phyloP scores from a whole-genome alignment of 768 basidiomycete genomes.

The Kwoniella sp. region DNA sequence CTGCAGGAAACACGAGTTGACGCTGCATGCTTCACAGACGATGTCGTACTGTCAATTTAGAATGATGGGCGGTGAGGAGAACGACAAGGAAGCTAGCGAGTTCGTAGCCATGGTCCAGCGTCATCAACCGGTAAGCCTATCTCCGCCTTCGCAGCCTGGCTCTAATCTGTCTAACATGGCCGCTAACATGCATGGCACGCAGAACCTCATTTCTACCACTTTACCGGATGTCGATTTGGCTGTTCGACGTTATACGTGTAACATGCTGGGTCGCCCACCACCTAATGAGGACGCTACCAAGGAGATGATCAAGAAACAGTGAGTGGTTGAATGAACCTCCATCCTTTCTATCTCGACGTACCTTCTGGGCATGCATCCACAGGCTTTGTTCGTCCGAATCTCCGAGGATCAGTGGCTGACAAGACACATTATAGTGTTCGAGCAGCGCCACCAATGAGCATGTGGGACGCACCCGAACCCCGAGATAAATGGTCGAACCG shows the following conservation, averaged over 20 bases:
- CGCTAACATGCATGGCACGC: background rate
- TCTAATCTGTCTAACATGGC: background rate
- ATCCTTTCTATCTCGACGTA: background rate
- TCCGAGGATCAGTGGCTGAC: background rate
- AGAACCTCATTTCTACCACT: constrained; percentile 60
- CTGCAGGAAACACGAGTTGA: background rate
- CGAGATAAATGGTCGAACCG: constrained; percentile 39
- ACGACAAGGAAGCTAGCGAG: constrained; percentile 62
- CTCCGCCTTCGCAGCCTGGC: constrained; percentile 26
- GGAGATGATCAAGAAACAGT: constrained; percentile 49
- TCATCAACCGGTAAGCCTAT: constrained; percentile 58
- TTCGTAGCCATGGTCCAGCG: constrained; percentile 63
- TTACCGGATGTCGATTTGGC: constrained; percentile 59
- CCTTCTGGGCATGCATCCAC: too few species aligned
- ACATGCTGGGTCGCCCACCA: constrained; percentile 60
- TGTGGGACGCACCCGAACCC: constrained; percentile 45
- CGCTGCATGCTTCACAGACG: constrained; percentile 31
- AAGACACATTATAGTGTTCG: constrained; percentile 30
- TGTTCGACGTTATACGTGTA: constrained; percentile 62
- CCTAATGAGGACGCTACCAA: constrained; percentile 39
- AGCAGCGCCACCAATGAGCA: constrained; percentile 40
- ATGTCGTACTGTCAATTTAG: constrained; percentile 48
- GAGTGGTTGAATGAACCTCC: constrained; percentile 5
- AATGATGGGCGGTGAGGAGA: constrained; percentile 61
- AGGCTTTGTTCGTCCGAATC: too few species aligned